A percentile compares a stretch with the other conserved stretches of the same genome.
phyloP scores from a whole-genome alignment of 1,284 basidiomycete genomes.

The Neotropicomus parvogracilis region DNA sequence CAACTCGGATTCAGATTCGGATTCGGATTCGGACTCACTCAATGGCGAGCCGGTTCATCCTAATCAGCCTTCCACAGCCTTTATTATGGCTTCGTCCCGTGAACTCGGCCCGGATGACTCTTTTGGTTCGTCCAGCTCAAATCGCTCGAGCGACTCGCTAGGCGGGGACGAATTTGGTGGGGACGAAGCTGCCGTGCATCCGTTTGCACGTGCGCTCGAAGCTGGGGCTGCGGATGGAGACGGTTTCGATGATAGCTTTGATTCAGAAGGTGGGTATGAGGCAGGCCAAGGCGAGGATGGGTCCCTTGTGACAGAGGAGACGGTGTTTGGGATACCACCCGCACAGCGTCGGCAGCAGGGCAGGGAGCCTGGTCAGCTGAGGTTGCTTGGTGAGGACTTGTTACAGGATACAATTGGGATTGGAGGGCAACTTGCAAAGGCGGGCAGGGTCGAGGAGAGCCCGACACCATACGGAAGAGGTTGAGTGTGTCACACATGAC shows the following conservation, averaged over 20 bases:
- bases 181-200: conserved; percentile 44
- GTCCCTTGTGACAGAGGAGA: conserved; percentile 47
- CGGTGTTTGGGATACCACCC: conserved; percentile 64
- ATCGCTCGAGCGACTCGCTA: conserved; percentile 48
- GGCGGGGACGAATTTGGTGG: conserved; percentile 39
- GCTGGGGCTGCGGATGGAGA: conserved; percentile 44
- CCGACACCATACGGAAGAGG: conserved; percentile 49
- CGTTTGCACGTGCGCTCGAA: conserved; percentile 45
- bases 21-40: conserved; percentile 43
- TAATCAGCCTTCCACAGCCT: conserved; percentile 55
- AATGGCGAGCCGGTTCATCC: conserved; percentile 45
- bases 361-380: conserved; percentile 36
- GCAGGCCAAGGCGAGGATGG: conserved; percentile 11
- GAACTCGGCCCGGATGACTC: conserved; percentile 46
- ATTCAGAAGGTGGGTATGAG: conserved; percentile 37
- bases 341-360: conserved; percentile 39
- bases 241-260: conserved; percentile 48
- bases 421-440: conserved; percentile 47
- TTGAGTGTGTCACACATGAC: conserved; percentile 8
- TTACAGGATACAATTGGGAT: conserved; percentile 62
- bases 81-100: conserved; percentile 48
- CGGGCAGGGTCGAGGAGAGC: conserved; percentile 53
- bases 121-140: conserved; percentile 44
- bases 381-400: conserved; percentile 57
- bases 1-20: conserved; percentile 30